Percentiles rank a stretch among this genome's conserved stretches.
Conservation (phyloP, 2,329 filamentous ascomycete genomes). For the Fusarium aywerte region DNA sequence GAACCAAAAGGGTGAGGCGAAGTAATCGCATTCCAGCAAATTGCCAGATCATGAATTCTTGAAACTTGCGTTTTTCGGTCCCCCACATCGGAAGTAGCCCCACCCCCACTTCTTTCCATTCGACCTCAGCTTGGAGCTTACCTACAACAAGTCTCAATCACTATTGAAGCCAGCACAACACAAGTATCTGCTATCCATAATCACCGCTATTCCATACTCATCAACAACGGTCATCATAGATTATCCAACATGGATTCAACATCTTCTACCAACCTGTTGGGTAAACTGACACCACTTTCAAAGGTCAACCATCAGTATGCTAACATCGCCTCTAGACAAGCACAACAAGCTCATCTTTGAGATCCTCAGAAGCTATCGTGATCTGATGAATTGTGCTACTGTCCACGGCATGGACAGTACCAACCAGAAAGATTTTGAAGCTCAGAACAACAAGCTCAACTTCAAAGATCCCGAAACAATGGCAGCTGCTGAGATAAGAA, state of each 20-base stretch:
- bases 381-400: conserved; percentile 57
- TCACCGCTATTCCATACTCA: not conserved
- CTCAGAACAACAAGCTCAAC: conserved; percentile 51
- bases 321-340: conserved; percentile 49
- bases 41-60: not conserved
- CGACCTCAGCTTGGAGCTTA: conserved; percentile 26
- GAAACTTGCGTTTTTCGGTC: not conserved
- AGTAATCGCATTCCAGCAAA: conserved; percentile 19
- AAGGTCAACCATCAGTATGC: not conserved
- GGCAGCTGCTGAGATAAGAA: conserved; percentile 56
- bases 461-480: conserved; percentile 56
- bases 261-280: conserved; percentile 52
- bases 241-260: conserved; percentile 49
- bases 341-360: conserved; percentile 59
- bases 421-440: conserved; percentile 53
- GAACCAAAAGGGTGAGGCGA: not conserved
- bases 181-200: not conserved
- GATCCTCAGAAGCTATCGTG: conserved; percentile 57
- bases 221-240: not conserved
- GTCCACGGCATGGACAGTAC: conserved; percentile 55
- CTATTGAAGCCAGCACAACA: not conserved
- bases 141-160: conserved; percentile 15
- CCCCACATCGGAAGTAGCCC: conserved; percentile 38
- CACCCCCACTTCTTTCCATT: conserved; percentile 35
- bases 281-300: conserved; percentile 37